These are phyloP conservation scores for Rhipidocladum racemiflorum DNA, from an alignment of 176 grass and related monocot species.

Conservation along the genomic window DNA sequence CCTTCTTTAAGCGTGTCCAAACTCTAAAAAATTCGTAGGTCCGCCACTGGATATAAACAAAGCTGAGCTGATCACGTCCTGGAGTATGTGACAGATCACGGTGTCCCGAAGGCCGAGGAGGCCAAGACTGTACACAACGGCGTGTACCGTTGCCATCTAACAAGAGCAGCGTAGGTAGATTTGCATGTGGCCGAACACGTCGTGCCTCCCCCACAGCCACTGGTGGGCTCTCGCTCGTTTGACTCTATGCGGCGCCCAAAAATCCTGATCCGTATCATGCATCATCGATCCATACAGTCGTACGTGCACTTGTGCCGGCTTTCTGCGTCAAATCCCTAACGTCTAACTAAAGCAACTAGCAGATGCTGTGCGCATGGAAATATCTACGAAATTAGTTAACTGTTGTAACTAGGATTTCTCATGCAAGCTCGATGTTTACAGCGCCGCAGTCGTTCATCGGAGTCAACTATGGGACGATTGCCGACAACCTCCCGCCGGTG, in stretches of 20 bases:
- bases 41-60: too few relatives aligned
- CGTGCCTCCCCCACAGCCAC: not conserved
- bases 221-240: not conserved
- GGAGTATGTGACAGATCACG: conserved; percentile 14
- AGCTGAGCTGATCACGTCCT: too few relatives aligned
- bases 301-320: not conserved
- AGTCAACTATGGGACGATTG: conserved; percentile 81
- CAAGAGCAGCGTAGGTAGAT: not conserved
- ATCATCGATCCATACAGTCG: not conserved
- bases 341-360: not conserved
- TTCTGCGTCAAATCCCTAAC: not conserved
- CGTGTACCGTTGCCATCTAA: not conserved
- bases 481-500: conserved; percentile 73
- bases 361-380: not conserved
- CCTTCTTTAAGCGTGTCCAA: too few relatives aligned
- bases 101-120: not conserved
- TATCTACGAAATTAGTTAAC: not conserved
- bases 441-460: conserved; percentile 73
- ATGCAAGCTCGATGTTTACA: conserved; percentile 15
- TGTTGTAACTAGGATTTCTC: not conserved
- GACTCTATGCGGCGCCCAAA: not conserved
- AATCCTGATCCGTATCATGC: not conserved
- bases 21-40: too few relatives aligned
- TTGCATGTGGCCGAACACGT: too few relatives aligned
- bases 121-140: conserved; percentile 4